Evolutionary conservation across 352 stramenopile species (phyloP), one percentile per base, ranked within the genome.

Genomic region (Phytophthora sp.): DNA sequence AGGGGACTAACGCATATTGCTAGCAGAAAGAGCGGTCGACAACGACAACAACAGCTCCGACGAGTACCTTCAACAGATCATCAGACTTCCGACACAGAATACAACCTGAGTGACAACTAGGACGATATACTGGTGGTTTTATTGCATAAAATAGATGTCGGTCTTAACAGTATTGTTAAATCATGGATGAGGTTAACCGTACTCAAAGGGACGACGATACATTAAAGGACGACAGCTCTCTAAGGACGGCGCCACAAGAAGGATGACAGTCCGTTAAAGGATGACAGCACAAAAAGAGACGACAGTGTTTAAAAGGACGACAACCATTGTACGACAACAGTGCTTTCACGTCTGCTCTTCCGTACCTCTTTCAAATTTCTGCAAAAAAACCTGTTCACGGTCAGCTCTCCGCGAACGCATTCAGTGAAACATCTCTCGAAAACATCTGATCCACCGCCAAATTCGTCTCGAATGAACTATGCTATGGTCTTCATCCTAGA

Each of bases 401-500:
- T 53, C 27, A 20, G n/a, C 32, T 53, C 45, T 30, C 27, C 45
- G 4, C n/a, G 5, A 2, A 53, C 45, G 30, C 43, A 15, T 7
- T 28, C 4, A 7, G 5, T n/a, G 37, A 44, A 49, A 20, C 2
- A 10, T 49, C 10, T 54, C 45, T 42, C 30, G 31, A 54, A 54
- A 9, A 6, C 10, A 9, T 54, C 45, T 9, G 13, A 5, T 18
- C 42, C 45, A 23, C 15, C 20, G 28, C 30, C 15, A 11, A 20
- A 54, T 3, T 42, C 11, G 11, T 39, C 18, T 2, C 30, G 30
- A 18, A 54, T 30, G 20, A 34, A 54, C 20, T 54, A 28, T 8
- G 45, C 45, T 3, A 54, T 42, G 17, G 42, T 39, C 11, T 54
- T 54, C 30, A 54, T 42, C 17, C 30, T 6, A n/a, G 45, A 54